Evolutionary conservation across 768 basidiomycete genomes (phyloP), one percentile per base, ranked within the genome.

Genomic region (Hygrophoropsis aurantiaca): DNA sequence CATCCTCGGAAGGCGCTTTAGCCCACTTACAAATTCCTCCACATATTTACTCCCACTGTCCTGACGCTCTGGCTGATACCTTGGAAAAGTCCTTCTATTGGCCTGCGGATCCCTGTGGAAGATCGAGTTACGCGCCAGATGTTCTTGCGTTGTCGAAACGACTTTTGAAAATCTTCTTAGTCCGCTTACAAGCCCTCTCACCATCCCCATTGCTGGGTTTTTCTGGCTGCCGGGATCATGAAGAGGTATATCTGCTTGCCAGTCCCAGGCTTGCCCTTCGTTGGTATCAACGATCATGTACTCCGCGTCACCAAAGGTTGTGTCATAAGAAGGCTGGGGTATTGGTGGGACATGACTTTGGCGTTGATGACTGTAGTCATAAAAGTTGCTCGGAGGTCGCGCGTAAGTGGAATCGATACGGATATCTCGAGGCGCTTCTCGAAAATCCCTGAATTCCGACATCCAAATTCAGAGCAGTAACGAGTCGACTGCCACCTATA

Each of bases 271-370:
- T 25, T 55, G 58, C 16, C 48, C 47, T 37, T 56, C 53, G 5
- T 58, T 59, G 5, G 64, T 53, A 20, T 49, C 64, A 50, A 66
- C 61, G 5, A 64, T 66, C 64, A 66, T 67, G 45, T 66, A 68
- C 37, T 68, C 66, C 15, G 68, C 64, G n/a, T n/a, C n/a, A n/a
- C n/a, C n/a, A n/a, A n/a, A n/a, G n/a, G n/a, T n/a, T n/a, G n/a
- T n/a, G n/a, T n/a, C n/a, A n/a, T n/a, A n/a, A n/a, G n/a, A n/a
- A n/a, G n/a, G n/a, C n/a, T n/a, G n/a, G n/a, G n/a, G n/a, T n/a
- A n/a, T n/a, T n/a, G n/a, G n/a, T n/a, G n/a, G n/a, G n/a, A n/a
- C n/a, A n/a, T n/a, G n/a, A n/a, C n/a, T n/a, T n/a, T n/a, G n/a
- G n/a, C n/a, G n/a, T n/a, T n/a, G n/a, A n/a, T n/a, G n/a, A n/a